phyloP scores from a whole-genome alignment of 78 protist species.

The Dictyostelium capitatum region DNA sequence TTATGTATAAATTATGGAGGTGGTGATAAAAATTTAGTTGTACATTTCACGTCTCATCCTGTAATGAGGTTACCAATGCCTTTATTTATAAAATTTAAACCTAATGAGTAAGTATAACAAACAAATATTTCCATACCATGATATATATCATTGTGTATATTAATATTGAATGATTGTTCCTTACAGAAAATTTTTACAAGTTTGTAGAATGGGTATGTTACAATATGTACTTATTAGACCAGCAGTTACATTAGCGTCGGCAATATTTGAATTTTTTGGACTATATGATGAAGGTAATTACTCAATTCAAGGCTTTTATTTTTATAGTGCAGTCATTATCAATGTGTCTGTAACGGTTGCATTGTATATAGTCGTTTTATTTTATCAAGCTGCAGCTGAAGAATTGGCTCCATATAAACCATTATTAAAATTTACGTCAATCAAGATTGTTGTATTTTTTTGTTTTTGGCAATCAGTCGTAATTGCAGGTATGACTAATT shows the following conservation, averaged over 20 bases:
- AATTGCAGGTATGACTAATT: constrained; percentile 36
- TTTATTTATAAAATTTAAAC: constrained; percentile 22
- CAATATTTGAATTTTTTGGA: neutral
- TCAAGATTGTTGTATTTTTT: constrained; percentile 69
- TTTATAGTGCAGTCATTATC: neutral
- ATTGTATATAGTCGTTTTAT: constrained; percentile 5
- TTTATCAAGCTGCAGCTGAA: constrained; percentile 1
- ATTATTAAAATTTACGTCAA: constrained; percentile 52
- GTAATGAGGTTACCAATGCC: constrained; percentile 33
- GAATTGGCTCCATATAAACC: constrained; percentile 47
- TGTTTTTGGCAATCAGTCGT: constrained; percentile 77
- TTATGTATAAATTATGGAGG: constrained; percentile 41
- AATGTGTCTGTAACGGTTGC: constrained; percentile 6
- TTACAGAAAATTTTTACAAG: constrained; percentile 31
- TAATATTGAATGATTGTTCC: neutral
- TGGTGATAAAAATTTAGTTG: constrained; percentile 36
- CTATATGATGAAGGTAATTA: constrained; percentile 13
- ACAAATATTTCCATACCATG: too few relatives aligned
- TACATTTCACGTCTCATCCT: neutral
- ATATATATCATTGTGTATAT: neutral
- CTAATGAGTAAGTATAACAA: constrained; percentile 31
- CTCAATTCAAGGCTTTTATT: neutral
- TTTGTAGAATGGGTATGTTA: constrained; percentile 44
- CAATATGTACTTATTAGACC: constrained; percentile 54
- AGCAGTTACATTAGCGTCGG: constrained; percentile 25